phyloP scores from a whole-genome alignment of 2,329 filamentous ascomycete species.

The Cytospora schulzeri region DNA sequence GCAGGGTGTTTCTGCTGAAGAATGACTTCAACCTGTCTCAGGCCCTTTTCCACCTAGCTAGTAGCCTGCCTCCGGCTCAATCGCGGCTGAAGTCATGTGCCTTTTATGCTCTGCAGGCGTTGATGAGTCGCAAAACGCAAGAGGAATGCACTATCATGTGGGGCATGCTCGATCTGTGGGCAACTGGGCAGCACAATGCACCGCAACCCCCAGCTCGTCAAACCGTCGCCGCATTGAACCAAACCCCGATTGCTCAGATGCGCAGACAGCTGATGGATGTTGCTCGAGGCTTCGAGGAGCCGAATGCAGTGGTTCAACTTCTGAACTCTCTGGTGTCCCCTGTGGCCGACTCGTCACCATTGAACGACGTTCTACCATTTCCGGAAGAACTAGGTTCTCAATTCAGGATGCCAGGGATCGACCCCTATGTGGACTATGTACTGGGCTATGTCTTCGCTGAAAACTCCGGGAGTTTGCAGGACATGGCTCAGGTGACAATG shows the following conservation, averaged over 20 bases:
- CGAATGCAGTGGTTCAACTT: constrained; percentile 79
- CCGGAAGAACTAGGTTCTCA: constrained; percentile 80
- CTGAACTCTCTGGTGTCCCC: constrained; percentile 73
- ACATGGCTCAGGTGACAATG: constrained; percentile 69
- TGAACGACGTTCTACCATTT: constrained; percentile 80
- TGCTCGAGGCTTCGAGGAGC: constrained; percentile 79
- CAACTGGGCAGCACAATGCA: constrained; percentile 58
- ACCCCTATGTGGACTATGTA: constrained; percentile 90
- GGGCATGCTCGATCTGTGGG: constrained; percentile 78
- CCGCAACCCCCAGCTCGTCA: constrained; percentile 33
- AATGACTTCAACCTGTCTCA: constrained; percentile 66
- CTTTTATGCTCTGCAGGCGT: constrained; percentile 74
- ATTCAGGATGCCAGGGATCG: constrained; percentile 79
- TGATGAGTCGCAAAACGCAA: constrained; percentile 74
- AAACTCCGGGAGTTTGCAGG: constrained; percentile 65
- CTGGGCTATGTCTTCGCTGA: constrained; percentile 76
- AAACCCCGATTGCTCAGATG: constrained; percentile 45
- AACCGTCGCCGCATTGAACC: constrained; percentile 23
- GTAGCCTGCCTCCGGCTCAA: constrained; percentile 55
- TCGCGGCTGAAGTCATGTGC: constrained; percentile 79
- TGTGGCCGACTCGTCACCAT: constrained; percentile 57
- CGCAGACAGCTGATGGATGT: constrained; percentile 74
- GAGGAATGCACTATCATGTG: constrained; percentile 75
- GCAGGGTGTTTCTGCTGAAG: constrained; percentile 72
- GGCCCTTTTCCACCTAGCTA: constrained; percentile 77